These are phyloP conservation scores for Cryptomeria japonica DNA, from an alignment of 75 land plant genomes.

Conservation along the genomic window DNA sequence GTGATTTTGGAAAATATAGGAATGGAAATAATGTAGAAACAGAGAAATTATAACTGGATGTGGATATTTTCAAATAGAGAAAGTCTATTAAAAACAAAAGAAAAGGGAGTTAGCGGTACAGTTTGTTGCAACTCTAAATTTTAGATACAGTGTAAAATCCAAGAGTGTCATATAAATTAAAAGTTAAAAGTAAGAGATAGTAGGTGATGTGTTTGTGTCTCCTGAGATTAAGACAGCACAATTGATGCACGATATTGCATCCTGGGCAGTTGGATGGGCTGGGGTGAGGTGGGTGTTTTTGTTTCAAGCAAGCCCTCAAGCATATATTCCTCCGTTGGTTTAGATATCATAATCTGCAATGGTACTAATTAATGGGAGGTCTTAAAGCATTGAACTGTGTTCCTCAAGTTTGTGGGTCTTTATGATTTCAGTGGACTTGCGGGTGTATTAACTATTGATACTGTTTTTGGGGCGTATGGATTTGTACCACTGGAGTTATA, in stretches of 20 bases:
- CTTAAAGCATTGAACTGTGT: background rate
- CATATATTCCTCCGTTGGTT: background rate
- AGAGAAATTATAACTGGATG: background rate
- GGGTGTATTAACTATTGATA: background rate
- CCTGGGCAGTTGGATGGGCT: constrained; percentile 11
- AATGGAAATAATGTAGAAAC: background rate
- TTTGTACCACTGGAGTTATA: background rate
- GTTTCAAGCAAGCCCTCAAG: background rate
- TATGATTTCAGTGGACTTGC: background rate
- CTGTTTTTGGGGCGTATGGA: background rate
- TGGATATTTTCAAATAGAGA: background rate
- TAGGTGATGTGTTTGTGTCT: constrained; percentile 18
- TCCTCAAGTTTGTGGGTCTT: background rate
- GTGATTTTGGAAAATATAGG: background rate
- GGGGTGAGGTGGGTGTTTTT: background rate
- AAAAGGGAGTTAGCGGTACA: constrained; percentile 6
- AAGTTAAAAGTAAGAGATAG: constrained; percentile 1
- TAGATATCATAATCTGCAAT: background rate
- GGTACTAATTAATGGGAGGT: constrained; percentile 1
- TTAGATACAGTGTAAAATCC: background rate
- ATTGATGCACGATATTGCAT: constrained; percentile 6
- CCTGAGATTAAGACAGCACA: constrained; percentile 14
- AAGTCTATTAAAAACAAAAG: background rate
- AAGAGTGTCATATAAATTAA: background rate
- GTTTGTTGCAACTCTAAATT: background rate